Base-by-base conservation (phyloP, 139 green algal species). In the Chlamydomonas sp. region DNA sequence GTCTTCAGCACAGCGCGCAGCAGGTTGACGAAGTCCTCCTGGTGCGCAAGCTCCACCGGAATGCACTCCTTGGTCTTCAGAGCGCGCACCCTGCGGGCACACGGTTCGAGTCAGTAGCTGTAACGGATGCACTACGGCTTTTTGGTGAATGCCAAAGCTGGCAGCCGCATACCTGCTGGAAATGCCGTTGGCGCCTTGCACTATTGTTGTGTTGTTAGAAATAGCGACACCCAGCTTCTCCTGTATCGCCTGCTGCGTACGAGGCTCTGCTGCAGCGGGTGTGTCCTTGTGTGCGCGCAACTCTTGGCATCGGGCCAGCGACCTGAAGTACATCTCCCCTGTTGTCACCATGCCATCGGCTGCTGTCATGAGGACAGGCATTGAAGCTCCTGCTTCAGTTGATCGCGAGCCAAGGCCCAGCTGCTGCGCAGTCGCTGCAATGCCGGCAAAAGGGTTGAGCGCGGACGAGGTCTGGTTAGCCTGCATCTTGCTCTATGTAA, bases 41-140 rank as follows among this genome's bases (percentile, higher is more conserved):
- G 88, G 64, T 80, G 66, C 59, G 80, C n/a, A 10, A 71, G 71
- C 79, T 91, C 88, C 20, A 91, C 72, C 10, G 88, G 88, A 10
- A 91, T 81, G 20, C 78, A 84, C 78, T 89, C 82, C 49, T 81
- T 75, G 2, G 88, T 78, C 71, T 78, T 91, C 59, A 89, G 59
- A 15, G 74, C 63, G 20, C 83, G 73, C 2, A 88, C 83, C 72
- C 83, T 88, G 74, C 18, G n/a, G 31, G 31, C 31, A 49, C 31
- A 49, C 31, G 31, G 31, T 49, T 49, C 31, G 31, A 49, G 31
- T 49, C 31, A 49, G 31, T 49, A 49, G 31, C 31, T 49, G 31
- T 49, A 49, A 49, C 31, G 31, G 31, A 49, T 49, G 31, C 31
- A 49, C 31, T 49, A 49, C 31, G 31, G 31, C 31, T 49, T 49